These are phyloP conservation scores for Takashimella koratensis DNA, from an alignment of 1,284 basidiomycete genomes.

Conservation along the genomic window DNA sequence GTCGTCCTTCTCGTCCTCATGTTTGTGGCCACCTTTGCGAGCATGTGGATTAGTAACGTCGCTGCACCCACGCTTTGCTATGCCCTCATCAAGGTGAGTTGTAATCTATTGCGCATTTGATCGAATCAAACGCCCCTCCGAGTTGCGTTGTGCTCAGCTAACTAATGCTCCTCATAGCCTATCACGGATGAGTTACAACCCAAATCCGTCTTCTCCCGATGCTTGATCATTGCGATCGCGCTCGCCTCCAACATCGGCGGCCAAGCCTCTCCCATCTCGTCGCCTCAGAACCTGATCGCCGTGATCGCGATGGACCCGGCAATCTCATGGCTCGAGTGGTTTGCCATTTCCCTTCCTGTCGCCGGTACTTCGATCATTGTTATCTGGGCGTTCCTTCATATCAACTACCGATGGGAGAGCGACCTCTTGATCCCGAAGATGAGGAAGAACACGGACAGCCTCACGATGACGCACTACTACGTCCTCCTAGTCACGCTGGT, in stretches of 20 bases:
- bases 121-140: neutral
- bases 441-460: constrained; percentile 70
- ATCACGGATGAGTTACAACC: constrained; percentile 88
- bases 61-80: constrained; percentile 97
- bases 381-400: constrained; percentile 87
- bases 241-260: constrained; percentile 98
- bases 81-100: constrained; percentile 81
- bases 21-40: constrained; percentile 94
- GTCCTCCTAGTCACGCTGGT: constrained; percentile 77
- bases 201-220: constrained; percentile 81
- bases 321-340: constrained; percentile 90
- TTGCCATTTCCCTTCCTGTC: constrained; percentile 88
- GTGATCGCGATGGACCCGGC: constrained; percentile 80
- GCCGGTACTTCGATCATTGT: constrained; percentile 76
- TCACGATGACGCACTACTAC: constrained; percentile 85
- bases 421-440: constrained; percentile 77
- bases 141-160: constrained; percentile 3
- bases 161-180: constrained; percentile 57
- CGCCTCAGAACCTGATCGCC: constrained; percentile 96
- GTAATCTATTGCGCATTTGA: constrained; percentile 3
- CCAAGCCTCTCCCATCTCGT: constrained; percentile 85
- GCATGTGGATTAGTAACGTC: constrained; percentile 99
- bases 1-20: constrained; percentile 91
- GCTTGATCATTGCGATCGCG: constrained; percentile 91
- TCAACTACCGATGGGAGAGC: constrained; percentile 81